A percentile compares a stretch with the other conserved stretches of the same genome.
Conservation (phyloP, 768 basidiomycete species). For the Tulasnella sp. region DNA sequence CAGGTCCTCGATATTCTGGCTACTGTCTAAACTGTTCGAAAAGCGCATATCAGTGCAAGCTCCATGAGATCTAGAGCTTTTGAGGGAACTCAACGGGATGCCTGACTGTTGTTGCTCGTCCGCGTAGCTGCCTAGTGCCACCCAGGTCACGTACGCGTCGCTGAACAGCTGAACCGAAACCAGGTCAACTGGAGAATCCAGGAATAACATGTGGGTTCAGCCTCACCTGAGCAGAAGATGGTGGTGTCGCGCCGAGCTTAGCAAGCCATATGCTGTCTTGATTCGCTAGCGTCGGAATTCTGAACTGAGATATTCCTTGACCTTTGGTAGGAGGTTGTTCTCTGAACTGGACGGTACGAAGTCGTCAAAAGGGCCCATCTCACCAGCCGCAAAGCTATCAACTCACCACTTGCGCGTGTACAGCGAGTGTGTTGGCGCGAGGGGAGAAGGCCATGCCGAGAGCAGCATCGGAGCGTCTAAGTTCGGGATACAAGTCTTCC, state of each 20-base stretch:
- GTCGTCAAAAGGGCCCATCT: not conserved
- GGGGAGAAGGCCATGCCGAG: conserved; percentile 6
- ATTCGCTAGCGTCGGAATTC: not conserved
- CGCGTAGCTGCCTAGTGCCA: conserved; percentile 10
- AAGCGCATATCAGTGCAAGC: not conserved
- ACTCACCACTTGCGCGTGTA: conserved; percentile 7
- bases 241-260: not conserved
- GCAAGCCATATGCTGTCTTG: conserved; percentile 11
- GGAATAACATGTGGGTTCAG: too few species aligned
- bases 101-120: conserved; percentile 9
- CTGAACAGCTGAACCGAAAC: conserved; percentile 1
- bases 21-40: conserved; percentile 9
- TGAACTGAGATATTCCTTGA: not conserved
- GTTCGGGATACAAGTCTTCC: not conserved
- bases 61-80: not conserved
- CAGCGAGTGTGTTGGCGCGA: conserved; percentile 10
- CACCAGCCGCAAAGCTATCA: not conserved
- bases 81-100: conserved; percentile 9
- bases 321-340: not conserved
- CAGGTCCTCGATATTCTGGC: conserved; percentile 14
- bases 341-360: not conserved
- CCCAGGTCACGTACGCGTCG: conserved; percentile 18
- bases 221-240: conserved; percentile 1
- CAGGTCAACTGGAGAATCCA: not conserved
- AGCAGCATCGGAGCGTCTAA: conserved; percentile 9